Base-by-base conservation (phyloP, 768 basidiomycete genomes). In the Auricularia sp. region DNA sequence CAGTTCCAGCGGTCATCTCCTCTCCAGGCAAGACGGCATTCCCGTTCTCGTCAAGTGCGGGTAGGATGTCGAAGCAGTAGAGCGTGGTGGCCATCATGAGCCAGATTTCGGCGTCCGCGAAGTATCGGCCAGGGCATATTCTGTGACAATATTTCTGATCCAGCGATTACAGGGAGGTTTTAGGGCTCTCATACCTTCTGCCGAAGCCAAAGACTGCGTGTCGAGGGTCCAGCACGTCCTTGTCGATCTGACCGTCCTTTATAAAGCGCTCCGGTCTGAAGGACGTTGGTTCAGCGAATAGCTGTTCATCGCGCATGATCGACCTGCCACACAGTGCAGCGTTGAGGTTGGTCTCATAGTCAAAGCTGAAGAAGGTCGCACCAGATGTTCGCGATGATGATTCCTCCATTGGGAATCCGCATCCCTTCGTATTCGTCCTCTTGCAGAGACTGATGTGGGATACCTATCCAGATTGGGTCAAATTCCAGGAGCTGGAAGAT, bases 61-160 rank as follows among this genome's bases (percentile, higher is more conserved):
- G 78, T 2, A 71, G 70, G 36, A 85, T 76, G 66, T 81, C 74
- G 68, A 84, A 76, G 10, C 78, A 72, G 14, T 81, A 75, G 53
- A 81, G 68, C 14, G 84, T 72, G 63, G 72, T 75, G 0, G 81
- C 77, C 11, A 76, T 75, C 54, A 79, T 77, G 58, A 78, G 69
- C 79, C 79, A 85, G 34, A 81, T 70, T 62, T 73, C 78, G 4
- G 74, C 67, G 61, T 83, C 80, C 3, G 81, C 84, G 63, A 85
- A 79, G 66, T 82, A 74, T 51, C 80, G 74, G 10, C 85, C 84
- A 4, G 84, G 83, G 67, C 85, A 86, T 59, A 77, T 69, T 47
- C 80, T 81, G 43, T 42, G 39, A 42, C 8, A 7, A 42, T 7
- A 42, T 42, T 4, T 7, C 5, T 7, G 1, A 42, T 42, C 8